A percentile compares a stretch with the other conserved stretches of the same genome.
These are phyloP conservation scores for Adansonia digitata DNA, from an alignment of 345 rosid species.

Conservation along the genomic window DNA sequence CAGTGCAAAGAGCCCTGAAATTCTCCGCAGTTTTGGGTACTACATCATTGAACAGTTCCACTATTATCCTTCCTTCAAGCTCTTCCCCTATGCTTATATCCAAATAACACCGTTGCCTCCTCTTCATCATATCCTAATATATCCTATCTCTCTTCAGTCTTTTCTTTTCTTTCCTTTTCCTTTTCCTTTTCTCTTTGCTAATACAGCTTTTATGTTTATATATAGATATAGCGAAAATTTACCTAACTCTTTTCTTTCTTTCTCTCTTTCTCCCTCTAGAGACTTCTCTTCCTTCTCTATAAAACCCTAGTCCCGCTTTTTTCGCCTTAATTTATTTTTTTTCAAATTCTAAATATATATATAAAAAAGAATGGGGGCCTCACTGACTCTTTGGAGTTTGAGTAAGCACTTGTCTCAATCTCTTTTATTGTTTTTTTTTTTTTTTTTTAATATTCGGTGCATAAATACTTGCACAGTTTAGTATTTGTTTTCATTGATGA, in stretches of 20 bases:
- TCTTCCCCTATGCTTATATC: slow-evolving; percentile 88
- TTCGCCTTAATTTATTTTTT: not conserved
- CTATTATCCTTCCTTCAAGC: slow-evolving; percentile 83
- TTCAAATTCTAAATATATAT: not conserved
- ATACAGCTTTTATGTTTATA: not conserved
- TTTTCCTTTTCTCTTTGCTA: not conserved
- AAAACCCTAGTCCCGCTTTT: slow-evolving; percentile 17
- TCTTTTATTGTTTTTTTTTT: not conserved
- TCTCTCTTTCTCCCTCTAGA: slow-evolving; percentile 4
- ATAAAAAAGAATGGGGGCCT: not conserved
- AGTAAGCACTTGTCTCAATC: not conserved
- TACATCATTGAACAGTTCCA: slow-evolving; percentile 75
- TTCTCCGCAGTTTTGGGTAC: slow-evolving; percentile 89
- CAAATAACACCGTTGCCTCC: slow-evolving; percentile 61
- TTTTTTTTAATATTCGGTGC: not conserved
- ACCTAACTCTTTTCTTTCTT: not conserved
- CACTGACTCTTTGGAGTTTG: not conserved
- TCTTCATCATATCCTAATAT: slow-evolving; percentile 34
- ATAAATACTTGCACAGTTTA: not conserved
- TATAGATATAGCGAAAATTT: not conserved
- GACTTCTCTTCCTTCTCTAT: slow-evolving; percentile 7
- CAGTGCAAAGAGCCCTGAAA: slow-evolving; percentile 90
- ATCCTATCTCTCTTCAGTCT: not conserved
- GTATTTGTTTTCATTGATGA: not conserved
- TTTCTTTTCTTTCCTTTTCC: not conserved